A percentile compares a stretch with the other conserved stretches of the same genome.
phyloP scores from a whole-genome alignment of 2,329 filamentous ascomycete genomes.

The Colletotrichum limetticola region DNA sequence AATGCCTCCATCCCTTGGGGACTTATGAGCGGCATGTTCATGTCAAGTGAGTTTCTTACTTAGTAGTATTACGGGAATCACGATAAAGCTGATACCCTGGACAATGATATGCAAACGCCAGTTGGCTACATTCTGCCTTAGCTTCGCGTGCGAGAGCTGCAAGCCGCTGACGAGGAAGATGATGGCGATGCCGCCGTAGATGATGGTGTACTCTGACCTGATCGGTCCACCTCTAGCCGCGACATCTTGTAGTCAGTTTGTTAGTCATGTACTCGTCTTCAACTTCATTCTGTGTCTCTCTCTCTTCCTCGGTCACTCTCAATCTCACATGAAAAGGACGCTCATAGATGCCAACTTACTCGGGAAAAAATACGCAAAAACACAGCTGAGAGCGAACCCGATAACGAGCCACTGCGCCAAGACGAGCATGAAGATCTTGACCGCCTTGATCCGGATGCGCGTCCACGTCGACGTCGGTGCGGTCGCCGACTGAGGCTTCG shows the following conservation, averaged over 20 bases:
- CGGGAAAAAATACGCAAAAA: constrained; percentile 57
- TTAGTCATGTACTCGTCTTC: not conserved
- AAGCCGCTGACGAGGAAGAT: constrained; percentile 79
- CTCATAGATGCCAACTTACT: constrained; percentile 43
- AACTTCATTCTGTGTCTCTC: not conserved
- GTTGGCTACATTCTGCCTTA: constrained; percentile 70
- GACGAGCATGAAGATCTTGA: constrained; percentile 46
- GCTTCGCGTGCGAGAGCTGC: constrained; percentile 71
- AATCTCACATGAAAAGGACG: too few species aligned
- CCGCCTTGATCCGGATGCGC: constrained; percentile 1
- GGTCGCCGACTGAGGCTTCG: not conserved
- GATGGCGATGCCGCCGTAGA: constrained; percentile 75
- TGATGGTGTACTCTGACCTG: constrained; percentile 67
- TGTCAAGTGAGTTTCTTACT: constrained; percentile 46
- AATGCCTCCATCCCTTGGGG: too few species aligned
- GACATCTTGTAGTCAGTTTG: constrained; percentile 45
- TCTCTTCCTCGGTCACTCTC: too few species aligned
- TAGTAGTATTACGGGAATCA: constrained; percentile 72
- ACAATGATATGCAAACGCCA: constrained; percentile 76
- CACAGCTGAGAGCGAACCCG: constrained; percentile 65
- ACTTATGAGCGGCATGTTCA: too few species aligned
- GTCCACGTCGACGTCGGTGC: not conserved
- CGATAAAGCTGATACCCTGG: constrained; percentile 73
- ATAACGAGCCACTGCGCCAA: constrained; percentile 73
- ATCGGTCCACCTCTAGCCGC: constrained; percentile 59